These are phyloP conservation scores for Nakazawaea peltata DNA, from an alignment of 805 yeast genomes.

Conservation along the genomic window DNA sequence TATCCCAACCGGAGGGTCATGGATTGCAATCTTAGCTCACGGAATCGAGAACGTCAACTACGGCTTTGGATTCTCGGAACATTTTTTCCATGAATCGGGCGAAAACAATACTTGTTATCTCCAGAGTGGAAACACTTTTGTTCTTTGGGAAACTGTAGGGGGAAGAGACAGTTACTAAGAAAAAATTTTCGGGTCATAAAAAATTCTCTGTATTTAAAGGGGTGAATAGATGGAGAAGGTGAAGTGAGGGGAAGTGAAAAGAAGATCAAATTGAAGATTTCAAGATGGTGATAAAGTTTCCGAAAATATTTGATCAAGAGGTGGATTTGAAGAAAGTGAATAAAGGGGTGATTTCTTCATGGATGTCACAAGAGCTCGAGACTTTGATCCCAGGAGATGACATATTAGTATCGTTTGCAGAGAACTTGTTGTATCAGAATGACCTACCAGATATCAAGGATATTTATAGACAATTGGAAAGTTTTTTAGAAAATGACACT, in stretches of 20 bases:
- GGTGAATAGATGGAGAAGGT: background rate
- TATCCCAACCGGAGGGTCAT: constrained; percentile 8
- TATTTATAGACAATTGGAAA: constrained; percentile 33
- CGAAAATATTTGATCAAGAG: constrained; percentile 24
- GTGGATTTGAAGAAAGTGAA: constrained; percentile 33
- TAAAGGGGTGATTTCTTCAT: constrained; percentile 26
- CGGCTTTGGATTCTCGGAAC: constrained; percentile 20
- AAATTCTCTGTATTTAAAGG: constrained; percentile 10
- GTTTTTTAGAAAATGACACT: constrained; percentile 35
- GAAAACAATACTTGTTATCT: constrained; percentile 19
- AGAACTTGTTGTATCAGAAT: constrained; percentile 27
- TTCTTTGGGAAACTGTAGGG: constrained; percentile 22
- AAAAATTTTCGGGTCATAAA: background rate
- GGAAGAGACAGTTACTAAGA: constrained; percentile 16
- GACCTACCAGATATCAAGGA: constrained; percentile 30
- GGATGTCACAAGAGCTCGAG: constrained; percentile 29
- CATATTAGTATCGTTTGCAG: constrained; percentile 34
- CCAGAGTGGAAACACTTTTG: constrained; percentile 12
- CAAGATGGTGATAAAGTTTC: constrained; percentile 20
- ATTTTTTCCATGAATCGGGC: constrained; percentile 20
- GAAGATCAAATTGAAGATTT: too few species aligned
- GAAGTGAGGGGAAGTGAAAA: background rate
- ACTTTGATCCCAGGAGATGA: constrained; percentile 43
- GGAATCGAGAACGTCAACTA: constrained; percentile 22
- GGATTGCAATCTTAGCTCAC: constrained; percentile 18